These are phyloP conservation scores for Fusarium sarcochroum DNA, from an alignment of 2,329 filamentous ascomycete species.

Conservation along the genomic window DNA sequence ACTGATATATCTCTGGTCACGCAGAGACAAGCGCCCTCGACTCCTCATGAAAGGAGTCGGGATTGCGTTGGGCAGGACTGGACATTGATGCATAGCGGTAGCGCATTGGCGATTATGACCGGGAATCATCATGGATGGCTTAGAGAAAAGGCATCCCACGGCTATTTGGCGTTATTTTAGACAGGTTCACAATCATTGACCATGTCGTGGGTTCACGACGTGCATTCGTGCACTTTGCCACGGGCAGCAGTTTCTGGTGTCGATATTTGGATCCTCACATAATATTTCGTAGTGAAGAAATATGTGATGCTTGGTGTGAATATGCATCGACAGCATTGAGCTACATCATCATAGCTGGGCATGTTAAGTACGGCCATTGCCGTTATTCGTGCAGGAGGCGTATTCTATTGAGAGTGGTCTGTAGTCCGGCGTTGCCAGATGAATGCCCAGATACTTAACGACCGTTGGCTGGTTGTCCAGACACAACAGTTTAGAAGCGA, in stretches of 20 bases:
- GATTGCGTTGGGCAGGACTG: slow-evolving; percentile 16
- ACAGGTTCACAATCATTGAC: slow-evolving; percentile 1
- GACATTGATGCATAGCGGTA: slow-evolving; percentile 10
- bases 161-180: slow-evolving; percentile 35
- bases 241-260: neutral
- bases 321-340: too few relatives aligned
- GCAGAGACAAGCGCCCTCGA: neutral
- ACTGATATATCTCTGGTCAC: neutral
- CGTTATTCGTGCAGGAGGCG: too few relatives aligned
- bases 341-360: too few relatives aligned
- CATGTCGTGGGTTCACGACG: neutral
- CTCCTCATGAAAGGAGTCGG: neutral
- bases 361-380: too few relatives aligned
- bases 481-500: too few relatives aligned
- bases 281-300: too few relatives aligned
- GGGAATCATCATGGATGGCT: slow-evolving; percentile 3
- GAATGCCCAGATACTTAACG: too few relatives aligned
- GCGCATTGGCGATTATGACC: slow-evolving; percentile 22
- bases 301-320: too few relatives aligned
- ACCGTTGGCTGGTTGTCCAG: too few relatives aligned
- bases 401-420: too few relatives aligned
- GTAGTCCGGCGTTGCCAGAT: too few relatives aligned
- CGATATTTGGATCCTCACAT: neutral
- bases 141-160: slow-evolving; percentile 2
- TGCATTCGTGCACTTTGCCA: neutral